Base-by-base conservation (phyloP, 495 filamentous ascomycete genomes). In the Saxophila tyrrhenica region DNA sequence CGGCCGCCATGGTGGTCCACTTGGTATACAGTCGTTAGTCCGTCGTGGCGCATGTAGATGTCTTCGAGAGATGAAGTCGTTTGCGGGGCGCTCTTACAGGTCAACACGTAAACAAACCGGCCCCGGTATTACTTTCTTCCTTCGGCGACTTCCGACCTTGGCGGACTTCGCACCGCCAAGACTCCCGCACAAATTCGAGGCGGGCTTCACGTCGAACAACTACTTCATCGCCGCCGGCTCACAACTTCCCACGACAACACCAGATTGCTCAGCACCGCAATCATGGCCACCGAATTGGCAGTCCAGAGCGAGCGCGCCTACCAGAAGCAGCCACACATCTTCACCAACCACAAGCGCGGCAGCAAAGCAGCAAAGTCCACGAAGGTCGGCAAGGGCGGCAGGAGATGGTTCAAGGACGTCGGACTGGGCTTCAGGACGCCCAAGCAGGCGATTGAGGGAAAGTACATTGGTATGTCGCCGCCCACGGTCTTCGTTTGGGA, bases 361-460 rank as follows among this genome's bases (percentile, higher is more conserved):
- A 70, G 75, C 63, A 81, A 84, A 75, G 84, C 86, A 72, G 73
- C 82, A 61, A 96, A 95, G 82, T 84, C 80, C 70, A 81, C 82
- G 70, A 83, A 83, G 70, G 73, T 77, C 62, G 89, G 87, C 68
- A 90, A 94, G 81, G 77, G 79, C 52, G 86, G 85, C 62, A 83
- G 89, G 67, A 83, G 92, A 89, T 99, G 89, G 89, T 97, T 89
- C 75, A 99, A 99, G 86, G 94, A 99, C 69, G 87, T 99, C 69
- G 92, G 92, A 70, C 77, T 99, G 72, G 92, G 92, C 64, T 97
- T 99, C 84, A 83, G 86, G 74, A 97, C 94, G 70, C 92, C 92
- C 69, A 89, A 87, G 82, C 86, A 79, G 64, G 92, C 92, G 67
- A 97, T 99, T 79, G 89, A 96, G 76, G 92, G 92, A 70, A 83